Conservation (phyloP, 1,139 yeast species). For the Suhomyces maxii region DNA sequence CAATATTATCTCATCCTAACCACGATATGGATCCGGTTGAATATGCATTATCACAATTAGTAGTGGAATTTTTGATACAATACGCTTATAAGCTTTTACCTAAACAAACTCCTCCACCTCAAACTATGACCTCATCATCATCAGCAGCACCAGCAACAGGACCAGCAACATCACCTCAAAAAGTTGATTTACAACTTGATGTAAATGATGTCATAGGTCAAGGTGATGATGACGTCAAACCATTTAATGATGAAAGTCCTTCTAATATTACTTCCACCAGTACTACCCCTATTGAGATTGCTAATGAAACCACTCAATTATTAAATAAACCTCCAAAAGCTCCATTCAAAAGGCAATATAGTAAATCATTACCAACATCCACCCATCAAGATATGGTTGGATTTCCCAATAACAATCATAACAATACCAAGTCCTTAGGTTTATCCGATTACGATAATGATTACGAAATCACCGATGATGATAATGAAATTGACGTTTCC, state of each 20-base stretch:
- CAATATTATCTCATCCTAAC: conserved; percentile 84
- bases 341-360: conserved; percentile 48
- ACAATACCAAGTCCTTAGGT: conserved; percentile 8
- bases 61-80: conserved; percentile 85
- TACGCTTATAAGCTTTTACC: conserved; percentile 80
- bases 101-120: conserved; percentile 21
- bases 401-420: conserved; percentile 21
- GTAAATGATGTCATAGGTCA: conserved; percentile 7
- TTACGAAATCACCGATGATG: conserved; percentile 34
- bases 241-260: conserved; percentile 2
- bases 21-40: conserved; percentile 93
- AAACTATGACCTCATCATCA: conserved; percentile 3
- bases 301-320: conserved; percentile 7
- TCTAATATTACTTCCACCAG: conserved; percentile 20
- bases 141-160: too few species aligned
- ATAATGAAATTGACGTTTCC: conserved; percentile 18
- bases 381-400: conserved; percentile 53
- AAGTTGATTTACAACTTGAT: conserved; percentile 3
- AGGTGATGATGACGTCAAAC: conserved; percentile 2
- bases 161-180: conserved; percentile 5
- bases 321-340: conserved; percentile 18
- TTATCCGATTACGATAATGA: conserved; percentile 33
- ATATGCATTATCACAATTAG: conserved; percentile 82
- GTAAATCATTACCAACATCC: conserved; percentile 58
- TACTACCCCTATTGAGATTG: conserved; percentile 18